Conservation (phyloP, 2,329 filamentous ascomycete genomes). For the Alternaria atra region DNA sequence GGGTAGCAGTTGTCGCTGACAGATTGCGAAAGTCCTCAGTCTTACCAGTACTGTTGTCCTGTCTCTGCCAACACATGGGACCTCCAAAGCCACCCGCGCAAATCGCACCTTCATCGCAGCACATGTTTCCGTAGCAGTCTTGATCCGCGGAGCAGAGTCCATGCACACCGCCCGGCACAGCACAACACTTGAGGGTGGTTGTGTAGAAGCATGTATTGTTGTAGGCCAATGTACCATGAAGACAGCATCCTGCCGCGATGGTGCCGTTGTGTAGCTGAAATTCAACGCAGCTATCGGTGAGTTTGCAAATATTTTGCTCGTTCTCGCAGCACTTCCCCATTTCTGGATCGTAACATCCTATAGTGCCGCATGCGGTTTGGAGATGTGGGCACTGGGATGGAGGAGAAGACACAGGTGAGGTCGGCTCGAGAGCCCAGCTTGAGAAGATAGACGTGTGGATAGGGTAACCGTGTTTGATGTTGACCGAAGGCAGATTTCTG, state of each 20-base stretch:
- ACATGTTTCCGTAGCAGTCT: constrained; percentile 13
- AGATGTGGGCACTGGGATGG: background rate
- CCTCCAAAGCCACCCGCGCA: background rate
- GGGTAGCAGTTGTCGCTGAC: background rate
- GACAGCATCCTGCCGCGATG: background rate
- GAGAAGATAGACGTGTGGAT: background rate
- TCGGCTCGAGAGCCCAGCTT: background rate
- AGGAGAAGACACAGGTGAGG: background rate
- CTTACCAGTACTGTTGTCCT: background rate
- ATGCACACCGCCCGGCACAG: background rate
- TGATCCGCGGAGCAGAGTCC: background rate
- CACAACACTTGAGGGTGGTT: background rate
- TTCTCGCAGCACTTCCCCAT: background rate
- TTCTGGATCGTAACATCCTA: background rate
- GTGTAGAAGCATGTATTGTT: background rate
- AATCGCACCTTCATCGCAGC: constrained; percentile 7
- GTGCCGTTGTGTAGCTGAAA: background rate
- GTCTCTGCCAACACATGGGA: constrained; percentile 1
- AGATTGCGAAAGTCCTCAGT: background rate
- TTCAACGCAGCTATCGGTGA: background rate
- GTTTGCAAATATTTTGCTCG: background rate
- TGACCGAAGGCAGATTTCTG: too few species aligned
- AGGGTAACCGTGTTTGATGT: background rate
- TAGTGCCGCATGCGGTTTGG: background rate
- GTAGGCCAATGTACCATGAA: background rate